Evolutionary conservation across 2,329 filamentous ascomycete genomes (phyloP).

Genomic region (Westerdykella sp.): DNA sequence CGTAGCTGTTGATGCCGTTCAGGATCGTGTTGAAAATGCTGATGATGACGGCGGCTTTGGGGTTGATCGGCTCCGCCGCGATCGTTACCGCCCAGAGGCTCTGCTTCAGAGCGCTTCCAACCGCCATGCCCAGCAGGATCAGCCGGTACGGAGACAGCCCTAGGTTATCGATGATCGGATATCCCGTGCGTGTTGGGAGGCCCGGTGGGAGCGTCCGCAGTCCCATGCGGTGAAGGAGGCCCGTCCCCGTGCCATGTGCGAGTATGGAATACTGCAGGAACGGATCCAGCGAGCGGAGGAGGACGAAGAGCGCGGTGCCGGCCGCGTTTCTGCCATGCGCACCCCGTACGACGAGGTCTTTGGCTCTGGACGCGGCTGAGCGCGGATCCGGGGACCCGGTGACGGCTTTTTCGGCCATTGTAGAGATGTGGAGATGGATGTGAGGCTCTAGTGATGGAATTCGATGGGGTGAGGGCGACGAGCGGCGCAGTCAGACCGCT

Average conservation of each 20-base stretch:
- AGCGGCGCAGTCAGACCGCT: no score
- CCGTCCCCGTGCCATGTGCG: constrained; percentile 36
- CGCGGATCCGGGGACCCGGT: constrained; percentile 19
- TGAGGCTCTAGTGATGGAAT: not conserved
- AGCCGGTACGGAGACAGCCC: constrained; percentile 47
- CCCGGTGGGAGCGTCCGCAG: constrained; percentile 40
- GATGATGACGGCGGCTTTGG: constrained; percentile 40
- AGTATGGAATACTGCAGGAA: constrained; percentile 47
- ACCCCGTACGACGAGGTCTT: constrained; percentile 39
- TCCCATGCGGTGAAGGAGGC: constrained; percentile 44
- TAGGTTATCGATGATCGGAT: constrained; percentile 37
- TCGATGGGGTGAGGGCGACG: not conserved
- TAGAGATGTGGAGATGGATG: not conserved
- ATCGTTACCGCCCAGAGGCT: constrained; percentile 48
- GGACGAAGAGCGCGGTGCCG: constrained; percentile 40
- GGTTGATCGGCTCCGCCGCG: constrained; percentile 47
- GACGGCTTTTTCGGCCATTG: constrained; percentile 7
- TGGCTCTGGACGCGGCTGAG: constrained; percentile 24
- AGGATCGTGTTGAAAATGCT: constrained; percentile 49
- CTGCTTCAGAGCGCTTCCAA: constrained; percentile 51
- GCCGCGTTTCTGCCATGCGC: constrained; percentile 36
- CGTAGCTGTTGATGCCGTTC: constrained; percentile 52
- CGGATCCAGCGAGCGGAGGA: constrained; percentile 44
- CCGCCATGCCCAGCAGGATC: constrained; percentile 49
- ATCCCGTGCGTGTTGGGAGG: constrained; percentile 36